Conservation (phyloP, 805 yeast genomes). For the Yamadazyma endophytica region DNA sequence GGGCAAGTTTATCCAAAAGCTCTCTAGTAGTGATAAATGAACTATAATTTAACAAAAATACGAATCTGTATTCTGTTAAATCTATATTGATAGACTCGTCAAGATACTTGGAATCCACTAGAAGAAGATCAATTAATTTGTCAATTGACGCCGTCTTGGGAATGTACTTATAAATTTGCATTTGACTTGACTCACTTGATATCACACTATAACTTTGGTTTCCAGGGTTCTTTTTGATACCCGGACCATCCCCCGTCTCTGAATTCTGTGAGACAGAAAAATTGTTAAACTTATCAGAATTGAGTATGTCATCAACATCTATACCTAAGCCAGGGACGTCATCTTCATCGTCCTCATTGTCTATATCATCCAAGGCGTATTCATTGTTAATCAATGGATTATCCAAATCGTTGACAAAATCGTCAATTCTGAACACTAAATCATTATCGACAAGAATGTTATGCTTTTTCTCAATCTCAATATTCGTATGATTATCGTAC, state of each 20-base stretch:
- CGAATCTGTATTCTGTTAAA: slow-evolving; percentile 37
- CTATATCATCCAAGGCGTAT: slow-evolving; percentile 22
- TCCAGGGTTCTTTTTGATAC: neutral
- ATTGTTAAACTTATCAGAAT: slow-evolving; percentile 34
- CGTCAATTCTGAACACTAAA: slow-evolving; percentile 32
- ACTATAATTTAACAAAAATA: slow-evolving; percentile 38
- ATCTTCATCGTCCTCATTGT: slow-evolving; percentile 27
- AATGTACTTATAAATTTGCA: slow-evolving; percentile 17
- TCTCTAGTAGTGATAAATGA: slow-evolving; percentile 38
- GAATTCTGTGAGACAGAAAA: slow-evolving; percentile 14
- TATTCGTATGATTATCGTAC: slow-evolving; percentile 28
- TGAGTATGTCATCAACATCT: slow-evolving; percentile 40
- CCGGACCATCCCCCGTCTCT: neutral
- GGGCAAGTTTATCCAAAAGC: slow-evolving; percentile 36
- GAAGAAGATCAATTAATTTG: slow-evolving; percentile 72
- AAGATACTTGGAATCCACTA: slow-evolving; percentile 64
- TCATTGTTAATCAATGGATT: slow-evolving; percentile 3
- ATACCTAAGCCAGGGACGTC: slow-evolving; percentile 39
- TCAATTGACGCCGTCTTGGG: slow-evolving; percentile 62
- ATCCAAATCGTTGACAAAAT: slow-evolving; percentile 28
- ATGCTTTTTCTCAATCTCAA: slow-evolving; percentile 14
- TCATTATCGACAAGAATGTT: slow-evolving; percentile 26
- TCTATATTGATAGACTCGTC: slow-evolving; percentile 30
- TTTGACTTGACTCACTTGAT: slow-evolving; percentile 13
- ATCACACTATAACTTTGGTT: slow-evolving; percentile 11